These are phyloP conservation scores for Venturia nashicola DNA, from an alignment of 2,329 filamentous ascomycete genomes.

Conservation along the genomic window DNA sequence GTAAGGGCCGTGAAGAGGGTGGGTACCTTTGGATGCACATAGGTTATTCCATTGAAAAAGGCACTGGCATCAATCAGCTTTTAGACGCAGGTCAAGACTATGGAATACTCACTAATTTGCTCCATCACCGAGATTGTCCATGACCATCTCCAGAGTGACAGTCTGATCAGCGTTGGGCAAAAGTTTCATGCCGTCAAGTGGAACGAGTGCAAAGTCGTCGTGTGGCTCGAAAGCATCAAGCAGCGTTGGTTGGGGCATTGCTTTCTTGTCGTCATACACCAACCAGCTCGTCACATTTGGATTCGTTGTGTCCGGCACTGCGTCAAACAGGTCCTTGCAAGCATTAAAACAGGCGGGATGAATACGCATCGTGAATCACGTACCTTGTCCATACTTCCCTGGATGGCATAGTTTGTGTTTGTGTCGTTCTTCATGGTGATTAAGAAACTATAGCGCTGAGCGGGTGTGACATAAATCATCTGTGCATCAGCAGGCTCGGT, in stretches of 20 bases:
- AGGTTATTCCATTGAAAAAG: slow-evolving; percentile 62
- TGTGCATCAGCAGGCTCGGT: slow-evolving; percentile 47
- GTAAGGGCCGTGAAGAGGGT: slow-evolving; percentile 66
- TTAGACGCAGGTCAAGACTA: not conserved
- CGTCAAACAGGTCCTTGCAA: slow-evolving; percentile 45
- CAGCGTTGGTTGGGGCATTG: slow-evolving; percentile 36
- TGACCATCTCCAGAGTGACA: slow-evolving; percentile 46
- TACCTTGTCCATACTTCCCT: slow-evolving; percentile 35
- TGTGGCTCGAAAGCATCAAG: slow-evolving; percentile 53
- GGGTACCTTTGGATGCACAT: slow-evolving; percentile 62
- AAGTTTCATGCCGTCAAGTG: slow-evolving; percentile 51
- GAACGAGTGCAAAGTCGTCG: slow-evolving; percentile 62
- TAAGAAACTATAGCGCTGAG: slow-evolving; percentile 58
- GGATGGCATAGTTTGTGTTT: slow-evolving; percentile 47
- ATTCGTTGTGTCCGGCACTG: slow-evolving; percentile 54
- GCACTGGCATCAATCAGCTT: slow-evolving; percentile 19
- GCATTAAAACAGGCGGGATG: not conserved
- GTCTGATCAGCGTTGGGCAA: slow-evolving; percentile 49
- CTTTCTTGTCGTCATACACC: slow-evolving; percentile 38
- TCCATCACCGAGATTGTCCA: slow-evolving; percentile 57
- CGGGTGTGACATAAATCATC: slow-evolving; percentile 54
- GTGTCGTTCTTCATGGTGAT: slow-evolving; percentile 47
- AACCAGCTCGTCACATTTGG: slow-evolving; percentile 47
- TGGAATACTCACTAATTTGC: slow-evolving; percentile 45
- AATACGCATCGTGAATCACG: not conserved